Conservation (phyloP, 176 grass and related monocot genomes). For the Paspalum notatum region DNA sequence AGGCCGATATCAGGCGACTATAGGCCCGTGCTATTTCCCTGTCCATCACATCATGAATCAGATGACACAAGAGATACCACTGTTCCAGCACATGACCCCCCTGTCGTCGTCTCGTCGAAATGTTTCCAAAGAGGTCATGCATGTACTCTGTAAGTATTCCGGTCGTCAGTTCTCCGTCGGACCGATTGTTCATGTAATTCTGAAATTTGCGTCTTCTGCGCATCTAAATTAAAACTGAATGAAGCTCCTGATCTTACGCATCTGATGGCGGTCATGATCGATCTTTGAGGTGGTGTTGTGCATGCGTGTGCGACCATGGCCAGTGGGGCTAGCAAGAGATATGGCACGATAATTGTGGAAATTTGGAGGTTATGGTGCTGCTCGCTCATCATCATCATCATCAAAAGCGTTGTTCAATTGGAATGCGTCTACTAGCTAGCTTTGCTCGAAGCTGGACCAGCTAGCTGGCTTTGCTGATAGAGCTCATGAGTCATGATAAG, state of each 20-base stretch:
- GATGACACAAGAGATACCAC: neutral
- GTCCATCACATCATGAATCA: neutral
- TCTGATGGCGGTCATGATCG: conserved; percentile 26
- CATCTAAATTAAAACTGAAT: neutral
- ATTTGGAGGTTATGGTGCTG: conserved; percentile 21
- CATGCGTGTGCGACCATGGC: conserved; percentile 41
- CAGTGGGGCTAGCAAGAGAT: conserved; percentile 27
- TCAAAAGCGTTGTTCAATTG: conserved; percentile 9
- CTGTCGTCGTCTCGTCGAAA: neutral
- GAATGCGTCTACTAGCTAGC: neutral
- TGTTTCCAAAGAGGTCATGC: neutral
- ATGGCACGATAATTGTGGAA: conserved; percentile 15
- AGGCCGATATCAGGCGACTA: too few species aligned
- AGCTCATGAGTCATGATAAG: conserved; percentile 39
- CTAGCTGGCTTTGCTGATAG: conserved; percentile 10
- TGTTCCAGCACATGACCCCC: neutral
- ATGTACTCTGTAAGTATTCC: neutral
- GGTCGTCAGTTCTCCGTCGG: neutral
- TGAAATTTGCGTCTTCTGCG: neutral
- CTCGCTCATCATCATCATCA: conserved; percentile 31
- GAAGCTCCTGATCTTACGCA: conserved; percentile 42
- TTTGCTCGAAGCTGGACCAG: conserved; percentile 49
- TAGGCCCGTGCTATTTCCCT: neutral
- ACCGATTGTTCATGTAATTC: neutral
- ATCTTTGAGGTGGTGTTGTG: conserved; percentile 1